phyloP scores from a whole-genome alignment of 352 stramenopile genomes.

The Globisporangium camurandrum region DNA sequence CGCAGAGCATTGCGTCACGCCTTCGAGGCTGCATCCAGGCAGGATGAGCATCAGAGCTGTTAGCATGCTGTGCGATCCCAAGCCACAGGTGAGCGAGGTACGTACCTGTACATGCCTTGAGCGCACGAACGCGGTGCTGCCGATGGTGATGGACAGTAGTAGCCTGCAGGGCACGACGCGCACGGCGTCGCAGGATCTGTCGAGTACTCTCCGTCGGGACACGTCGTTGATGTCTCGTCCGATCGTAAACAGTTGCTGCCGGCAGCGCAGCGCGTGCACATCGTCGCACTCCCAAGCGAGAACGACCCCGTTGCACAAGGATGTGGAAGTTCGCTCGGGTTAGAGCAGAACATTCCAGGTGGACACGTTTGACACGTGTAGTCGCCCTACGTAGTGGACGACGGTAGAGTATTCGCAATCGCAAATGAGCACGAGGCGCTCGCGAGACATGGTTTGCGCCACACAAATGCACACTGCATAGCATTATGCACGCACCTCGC shows the following conservation, averaged over 20 bases:
- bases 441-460: too few relatives aligned
- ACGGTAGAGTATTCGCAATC: too few relatives aligned
- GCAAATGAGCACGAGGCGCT: not conserved
- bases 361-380: slow-evolving; percentile 28
- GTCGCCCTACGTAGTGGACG: slow-evolving; percentile 15
- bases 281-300: slow-evolving; percentile 23
- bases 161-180: slow-evolving; percentile 23
- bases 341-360: slow-evolving; percentile 26
- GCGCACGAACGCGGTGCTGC: slow-evolving; percentile 20
- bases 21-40: slow-evolving; percentile 24
- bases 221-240: slow-evolving; percentile 15
- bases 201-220: slow-evolving; percentile 23
- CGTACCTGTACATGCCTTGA: slow-evolving; percentile 30
- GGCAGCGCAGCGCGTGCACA: slow-evolving; percentile 35
- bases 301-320: slow-evolving; percentile 30
- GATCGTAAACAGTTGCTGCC: slow-evolving; percentile 37
- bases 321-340: slow-evolving; percentile 12
- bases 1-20: slow-evolving; percentile 29
- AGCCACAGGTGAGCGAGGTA: slow-evolving; percentile 29
- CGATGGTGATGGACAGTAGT: slow-evolving; percentile 24
- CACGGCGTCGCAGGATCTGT: slow-evolving; percentile 12
- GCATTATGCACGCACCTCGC: slow-evolving; percentile 16
- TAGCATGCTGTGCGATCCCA: not conserved
- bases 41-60: not conserved
- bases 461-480: too few relatives aligned